A percentile compares a stretch with the other conserved stretches of the same genome.
Conservation (phyloP, 768 basidiomycete genomes). For the Boletus pseudo-olivaceus region DNA sequence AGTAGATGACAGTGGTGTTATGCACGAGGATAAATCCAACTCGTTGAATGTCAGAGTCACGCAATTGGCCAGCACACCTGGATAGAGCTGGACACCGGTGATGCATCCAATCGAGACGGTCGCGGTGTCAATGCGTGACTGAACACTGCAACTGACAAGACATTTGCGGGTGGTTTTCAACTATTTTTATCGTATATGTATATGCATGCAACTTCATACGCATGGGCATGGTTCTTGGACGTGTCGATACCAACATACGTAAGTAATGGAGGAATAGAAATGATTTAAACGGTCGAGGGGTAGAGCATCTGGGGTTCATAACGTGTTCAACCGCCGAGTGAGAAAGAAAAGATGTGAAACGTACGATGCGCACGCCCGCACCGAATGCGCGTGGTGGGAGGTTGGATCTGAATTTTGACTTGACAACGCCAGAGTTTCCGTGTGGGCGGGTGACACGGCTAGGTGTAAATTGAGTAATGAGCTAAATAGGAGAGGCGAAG, state of each 20-base stretch:
- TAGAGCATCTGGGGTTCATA: conserved; percentile 72
- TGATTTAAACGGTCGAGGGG: conserved; percentile 73
- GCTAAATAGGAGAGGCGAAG: background rate
- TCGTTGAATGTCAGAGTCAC: background rate
- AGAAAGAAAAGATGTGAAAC: conserved; percentile 22
- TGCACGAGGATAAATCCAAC: background rate
- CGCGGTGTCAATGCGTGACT: too few species aligned
- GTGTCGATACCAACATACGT: conserved; percentile 19
- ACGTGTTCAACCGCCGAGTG: background rate
- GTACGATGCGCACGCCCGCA: conserved; percentile 85
- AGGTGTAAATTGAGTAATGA: background rate
- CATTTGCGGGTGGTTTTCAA: conserved; percentile 5
- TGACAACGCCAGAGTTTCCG: conserved; percentile 92
- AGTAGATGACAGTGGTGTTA: background rate
- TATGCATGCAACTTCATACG: conserved; percentile 23
- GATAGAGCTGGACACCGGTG: too few species aligned
- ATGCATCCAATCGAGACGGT: background rate
- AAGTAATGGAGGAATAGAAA: conserved; percentile 22
- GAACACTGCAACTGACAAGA: background rate
- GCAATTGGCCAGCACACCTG: background rate
- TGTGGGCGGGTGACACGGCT: conserved; percentile 93
- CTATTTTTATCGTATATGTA: conserved; percentile 6
- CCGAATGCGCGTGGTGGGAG: conserved; percentile 94
- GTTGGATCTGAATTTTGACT: conserved; percentile 94
- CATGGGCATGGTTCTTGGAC: conserved; percentile 6